Evolutionary conservation across 305 asterid species (phyloP).

Genomic region (Andrographis paniculata): DNA sequence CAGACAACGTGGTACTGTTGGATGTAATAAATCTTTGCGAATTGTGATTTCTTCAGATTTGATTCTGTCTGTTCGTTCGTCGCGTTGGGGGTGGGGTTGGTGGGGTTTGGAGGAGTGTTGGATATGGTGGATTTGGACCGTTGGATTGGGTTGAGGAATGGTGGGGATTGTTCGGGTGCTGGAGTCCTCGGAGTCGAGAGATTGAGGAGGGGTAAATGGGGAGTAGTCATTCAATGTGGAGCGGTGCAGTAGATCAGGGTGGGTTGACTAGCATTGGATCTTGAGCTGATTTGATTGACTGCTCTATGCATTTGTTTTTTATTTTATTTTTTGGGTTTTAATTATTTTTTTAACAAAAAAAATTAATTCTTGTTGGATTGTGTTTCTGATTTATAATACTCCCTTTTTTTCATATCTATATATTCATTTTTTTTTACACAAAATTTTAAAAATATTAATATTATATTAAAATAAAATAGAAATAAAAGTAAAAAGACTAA

Average conservation of each 20-base stretch:
- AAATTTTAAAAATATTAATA: no score
- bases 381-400: no score
- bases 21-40: neutral
- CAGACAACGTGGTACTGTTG: slow-evolving; percentile 18
- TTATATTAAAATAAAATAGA: no score
- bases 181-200: neutral
- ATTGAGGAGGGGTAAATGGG: neutral
- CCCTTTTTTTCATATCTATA: no score
- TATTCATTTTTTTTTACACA: no score
- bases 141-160: neutral
- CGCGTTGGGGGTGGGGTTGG: neutral
- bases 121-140: no score
- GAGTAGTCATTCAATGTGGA: slow-evolving; percentile 24
- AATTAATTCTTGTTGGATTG: no score
- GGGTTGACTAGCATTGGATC: slow-evolving; percentile 34
- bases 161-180: neutral
- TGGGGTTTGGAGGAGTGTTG: no score
- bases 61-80: neutral
- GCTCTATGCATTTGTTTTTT: neutral
- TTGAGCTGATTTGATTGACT: slow-evolving; percentile 28
- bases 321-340: neutral
- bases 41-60: slow-evolving; percentile 2
- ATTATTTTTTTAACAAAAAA: neutral
- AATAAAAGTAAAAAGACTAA: no score
- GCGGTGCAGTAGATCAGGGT: slow-evolving; percentile 9